Percentiles rank a stretch among this genome's conserved stretches.
These are phyloP conservation scores for Silybum marianum DNA, from an alignment of 129 eudicot species.

Conservation along the genomic window DNA sequence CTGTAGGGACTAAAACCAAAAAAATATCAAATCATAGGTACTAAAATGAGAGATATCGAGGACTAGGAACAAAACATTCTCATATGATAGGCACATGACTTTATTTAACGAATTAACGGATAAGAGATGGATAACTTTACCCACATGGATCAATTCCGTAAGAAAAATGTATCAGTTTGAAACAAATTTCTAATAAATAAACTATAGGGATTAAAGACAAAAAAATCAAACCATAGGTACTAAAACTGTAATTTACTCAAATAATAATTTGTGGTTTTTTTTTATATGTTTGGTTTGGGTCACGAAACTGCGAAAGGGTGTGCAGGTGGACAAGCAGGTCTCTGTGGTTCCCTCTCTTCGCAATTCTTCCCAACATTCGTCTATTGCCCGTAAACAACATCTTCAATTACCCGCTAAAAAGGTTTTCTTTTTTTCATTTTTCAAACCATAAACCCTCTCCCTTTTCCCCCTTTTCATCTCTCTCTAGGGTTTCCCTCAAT, in stretches of 20 bases:
- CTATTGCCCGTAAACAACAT: neutral
- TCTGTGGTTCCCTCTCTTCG: neutral
- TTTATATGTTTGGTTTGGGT: neutral
- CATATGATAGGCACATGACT: too few relatives aligned
- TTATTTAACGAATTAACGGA: too few relatives aligned
- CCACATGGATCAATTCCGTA: neutral
- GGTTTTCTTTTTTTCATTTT: conserved; percentile 8
- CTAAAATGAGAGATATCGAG: too few relatives aligned
- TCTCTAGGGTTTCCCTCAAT: conserved; percentile 43
- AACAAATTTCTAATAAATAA: neutral
- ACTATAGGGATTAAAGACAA: neutral
- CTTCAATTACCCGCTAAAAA: conserved; percentile 3
- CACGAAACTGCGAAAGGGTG: neutral
- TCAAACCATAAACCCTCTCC: conserved; percentile 19
- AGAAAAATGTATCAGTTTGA: neutral
- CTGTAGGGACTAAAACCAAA: too few relatives aligned
- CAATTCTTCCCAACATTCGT: neutral
- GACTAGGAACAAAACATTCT: too few relatives aligned
- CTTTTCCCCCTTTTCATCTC: conserved; percentile 20
- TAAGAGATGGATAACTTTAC: neutral
- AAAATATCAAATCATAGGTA: too few relatives aligned
- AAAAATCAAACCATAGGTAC: neutral
- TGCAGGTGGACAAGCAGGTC: neutral
- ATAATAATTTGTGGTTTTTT: neutral
- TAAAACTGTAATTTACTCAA: neutral